phyloP scores from a whole-genome alignment of 2,329 filamentous ascomycete genomes.

The Drechslerella coelobrocha region DNA sequence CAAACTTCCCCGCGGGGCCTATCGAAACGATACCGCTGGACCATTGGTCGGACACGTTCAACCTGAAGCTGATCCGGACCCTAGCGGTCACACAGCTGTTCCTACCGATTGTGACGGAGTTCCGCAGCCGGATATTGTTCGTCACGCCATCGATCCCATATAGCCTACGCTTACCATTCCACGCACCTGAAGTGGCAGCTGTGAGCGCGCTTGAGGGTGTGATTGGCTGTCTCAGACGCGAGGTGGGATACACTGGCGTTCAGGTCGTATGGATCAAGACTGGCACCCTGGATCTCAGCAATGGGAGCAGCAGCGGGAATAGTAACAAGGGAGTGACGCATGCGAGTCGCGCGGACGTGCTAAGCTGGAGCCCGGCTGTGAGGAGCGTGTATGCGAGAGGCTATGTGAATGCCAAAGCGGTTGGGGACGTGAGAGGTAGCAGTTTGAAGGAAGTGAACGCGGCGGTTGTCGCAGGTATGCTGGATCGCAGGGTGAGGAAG shows the following conservation, averaged over 20 bases:
- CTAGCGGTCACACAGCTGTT: constrained; percentile 89
- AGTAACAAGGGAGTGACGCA: constrained; percentile 57
- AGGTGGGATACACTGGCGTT: constrained; percentile 77
- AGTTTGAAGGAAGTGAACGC: constrained; percentile 81
- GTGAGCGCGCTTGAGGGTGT: constrained; percentile 83
- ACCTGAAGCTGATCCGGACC: constrained; percentile 87
- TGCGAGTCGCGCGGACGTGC: constrained; percentile 61
- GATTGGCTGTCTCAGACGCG: constrained; percentile 64
- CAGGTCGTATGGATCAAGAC: constrained; percentile 87
- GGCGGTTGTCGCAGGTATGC: constrained; percentile 86
- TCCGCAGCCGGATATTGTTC: constrained; percentile 72
- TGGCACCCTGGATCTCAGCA: constrained; percentile 83
- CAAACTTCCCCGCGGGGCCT: constrained; percentile 79
- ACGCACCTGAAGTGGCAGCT: constrained; percentile 84
- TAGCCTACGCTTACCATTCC: constrained; percentile 79
- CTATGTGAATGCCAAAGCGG: constrained; percentile 62
- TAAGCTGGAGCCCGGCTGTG: constrained; percentile 70
- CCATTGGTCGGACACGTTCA: constrained; percentile 86
- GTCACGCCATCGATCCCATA: constrained; percentile 81
- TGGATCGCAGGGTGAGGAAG: constrained; percentile 63
- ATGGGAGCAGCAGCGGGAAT: constrained; percentile 58
- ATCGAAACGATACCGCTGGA: constrained; percentile 85
- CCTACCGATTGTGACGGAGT: constrained; percentile 74
- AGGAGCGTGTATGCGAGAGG: constrained; percentile 69
- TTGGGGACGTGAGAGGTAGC: constrained; percentile 71